phyloP scores from a whole-genome alignment of 805 yeast species.

The Yarrowia keelungensis region DNA sequence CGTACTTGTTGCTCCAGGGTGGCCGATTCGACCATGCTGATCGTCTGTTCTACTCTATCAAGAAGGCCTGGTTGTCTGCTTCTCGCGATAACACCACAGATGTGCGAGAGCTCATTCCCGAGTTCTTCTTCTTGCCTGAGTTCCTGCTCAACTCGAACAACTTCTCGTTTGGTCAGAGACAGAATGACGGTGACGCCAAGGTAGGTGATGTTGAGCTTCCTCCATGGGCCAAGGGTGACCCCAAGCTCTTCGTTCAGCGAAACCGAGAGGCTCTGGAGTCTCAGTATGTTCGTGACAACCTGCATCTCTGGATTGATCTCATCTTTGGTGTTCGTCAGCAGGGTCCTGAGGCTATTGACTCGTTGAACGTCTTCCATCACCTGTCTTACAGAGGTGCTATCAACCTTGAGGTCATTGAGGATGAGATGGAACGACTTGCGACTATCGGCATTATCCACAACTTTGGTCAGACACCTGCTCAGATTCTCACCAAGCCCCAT shows the following conservation, averaged over 20 bases:
- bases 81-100: conserved; percentile 82
- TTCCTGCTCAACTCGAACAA: conserved; percentile 70
- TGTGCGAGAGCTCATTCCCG: conserved; percentile 87
- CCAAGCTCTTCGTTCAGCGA: conserved; percentile 71
- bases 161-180: conserved; percentile 74
- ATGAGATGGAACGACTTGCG: conserved; percentile 75
- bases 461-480: conserved; percentile 89
- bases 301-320: conserved; percentile 86
- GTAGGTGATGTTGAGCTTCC: conserved; percentile 75
- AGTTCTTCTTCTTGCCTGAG: conserved; percentile 82
- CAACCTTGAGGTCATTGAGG: conserved; percentile 73
- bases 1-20: conserved; percentile 80
- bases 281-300: conserved; percentile 74
- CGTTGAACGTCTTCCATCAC: conserved; percentile 82
- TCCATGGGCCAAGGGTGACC: conserved; percentile 83
- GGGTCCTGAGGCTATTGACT: conserved; percentile 69
- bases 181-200: conserved; percentile 56
- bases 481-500: conserved; percentile 73
- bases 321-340: conserved; percentile 81
- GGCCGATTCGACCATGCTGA: conserved; percentile 92
- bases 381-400: conserved; percentile 85
- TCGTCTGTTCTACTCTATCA: conserved; percentile 73
- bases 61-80: conserved; percentile 83
- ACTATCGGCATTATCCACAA: conserved; percentile 86
- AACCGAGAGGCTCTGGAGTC: conserved; percentile 86